phyloP scores from a whole-genome alignment of 192 early-diverging fungal genomes.

The Backusella morwellensis region DNA sequence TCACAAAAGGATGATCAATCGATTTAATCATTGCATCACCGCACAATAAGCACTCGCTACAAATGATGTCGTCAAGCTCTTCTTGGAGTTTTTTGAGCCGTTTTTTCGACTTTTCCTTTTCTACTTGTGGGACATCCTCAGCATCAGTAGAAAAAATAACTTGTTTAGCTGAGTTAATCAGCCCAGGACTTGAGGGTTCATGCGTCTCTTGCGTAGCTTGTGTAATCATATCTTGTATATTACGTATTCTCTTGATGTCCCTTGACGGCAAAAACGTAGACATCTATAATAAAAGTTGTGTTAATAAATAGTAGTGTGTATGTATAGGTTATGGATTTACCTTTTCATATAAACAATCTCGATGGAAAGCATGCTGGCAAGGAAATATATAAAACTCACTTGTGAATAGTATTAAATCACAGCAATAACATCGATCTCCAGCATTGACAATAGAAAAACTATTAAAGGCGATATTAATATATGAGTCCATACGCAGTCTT shows the following conservation, averaged over 20 bases:
- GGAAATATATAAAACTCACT: constrained; percentile 95
- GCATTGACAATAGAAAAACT: constrained; percentile 68
- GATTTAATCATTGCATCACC: constrained; percentile 94
- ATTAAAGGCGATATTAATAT: not conserved
- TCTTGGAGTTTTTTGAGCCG: constrained; percentile 49
- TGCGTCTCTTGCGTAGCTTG: not conserved
- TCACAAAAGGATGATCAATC: constrained; percentile 80
- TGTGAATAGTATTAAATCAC: constrained; percentile 76
- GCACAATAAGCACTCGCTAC: constrained; percentile 88
- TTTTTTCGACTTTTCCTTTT: constrained; percentile 41
- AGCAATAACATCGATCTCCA: constrained; percentile 76
- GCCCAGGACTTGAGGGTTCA: constrained; percentile 12
- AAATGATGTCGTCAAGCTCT: constrained; percentile 75
- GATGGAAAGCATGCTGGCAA: constrained; percentile 93
- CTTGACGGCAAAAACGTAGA: constrained; percentile 11
- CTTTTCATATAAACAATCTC: constrained; percentile 81
- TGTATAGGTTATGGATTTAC: constrained; percentile 39
- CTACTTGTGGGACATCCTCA: not conserved
- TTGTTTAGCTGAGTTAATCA: constrained; percentile 40
- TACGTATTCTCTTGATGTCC: constrained; percentile 2
- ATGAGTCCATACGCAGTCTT: not conserved
- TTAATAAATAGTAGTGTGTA: not conserved
- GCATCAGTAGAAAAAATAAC: constrained; percentile 41
- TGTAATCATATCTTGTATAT: constrained; percentile 1
- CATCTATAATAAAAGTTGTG: not conserved